Base-by-base conservation (phyloP, 305 asterid species). In the Petunia hybrid region DNA sequence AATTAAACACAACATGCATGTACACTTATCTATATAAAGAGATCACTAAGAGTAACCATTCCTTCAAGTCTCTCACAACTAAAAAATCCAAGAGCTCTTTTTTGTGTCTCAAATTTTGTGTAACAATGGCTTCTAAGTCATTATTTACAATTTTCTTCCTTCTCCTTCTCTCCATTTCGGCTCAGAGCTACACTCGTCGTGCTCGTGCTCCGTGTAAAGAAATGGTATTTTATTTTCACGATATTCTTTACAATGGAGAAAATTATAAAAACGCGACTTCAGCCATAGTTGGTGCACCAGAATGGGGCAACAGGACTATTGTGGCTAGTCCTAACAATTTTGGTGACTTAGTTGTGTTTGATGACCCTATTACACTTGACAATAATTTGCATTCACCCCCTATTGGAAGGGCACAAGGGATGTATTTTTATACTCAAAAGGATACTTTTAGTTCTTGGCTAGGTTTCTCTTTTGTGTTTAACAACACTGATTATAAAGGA, bases 351-450 rank as follows among this genome's bases (percentile, higher is more conserved):
- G 89, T 88, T 4, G 90, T 89, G 1, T 90, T 91, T 68, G 89
- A 91, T 48, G 94, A 91, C 51, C 92, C 94, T 0, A 86, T 89
- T 35, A 91, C 92, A 2, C n/a, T 84, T 40, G 94, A 88, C 56
- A 87, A 89, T 64, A 86, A 87, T 59, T 75, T 91, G 31, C 88
- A 85, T n/a, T 91, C 94, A 0, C 53, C 84, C 1, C 87, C 90
- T 0, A 91, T 91, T 6, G 94, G 92, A 1, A 83, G 92, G 41
- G 94, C 94, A 9, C 94, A 91, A 48, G 94, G 94, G 35, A 83
- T 91, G 66, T 91, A 89, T 42, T 36, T 91, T 3, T 89, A 91
- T 56, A 91, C 89, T 14, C 83, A 74, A 75, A 89, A 85, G 59
- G 83, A 85, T 5, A 46, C 81, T 14, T 91, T 84, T 82, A 87